phyloP scores from a whole-genome alignment of 1,139 yeast species.

The Diutina sp. region DNA sequence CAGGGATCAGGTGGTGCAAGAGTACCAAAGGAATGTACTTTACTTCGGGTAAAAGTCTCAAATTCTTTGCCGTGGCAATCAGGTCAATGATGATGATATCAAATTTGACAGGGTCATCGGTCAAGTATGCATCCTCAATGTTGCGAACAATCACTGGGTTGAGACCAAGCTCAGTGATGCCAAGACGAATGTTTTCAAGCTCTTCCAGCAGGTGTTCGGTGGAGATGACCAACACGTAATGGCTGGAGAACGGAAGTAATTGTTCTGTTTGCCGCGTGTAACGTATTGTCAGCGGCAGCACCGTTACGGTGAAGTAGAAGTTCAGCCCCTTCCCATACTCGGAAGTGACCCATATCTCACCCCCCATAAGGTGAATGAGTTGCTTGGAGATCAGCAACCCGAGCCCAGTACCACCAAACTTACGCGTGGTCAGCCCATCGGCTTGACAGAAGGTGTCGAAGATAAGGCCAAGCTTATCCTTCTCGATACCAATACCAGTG shows the following conservation, averaged over 20 bases:
- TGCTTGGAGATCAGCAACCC: slow-evolving; percentile 82
- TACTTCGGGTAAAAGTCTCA: slow-evolving; percentile 58
- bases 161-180: slow-evolving; percentile 31
- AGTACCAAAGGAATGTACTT: slow-evolving; percentile 74
- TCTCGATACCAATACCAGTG: slow-evolving; percentile 81
- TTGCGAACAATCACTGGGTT: slow-evolving; percentile 37
- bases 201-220: slow-evolving; percentile 46
- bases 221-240: slow-evolving; percentile 56
- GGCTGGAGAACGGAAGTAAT: slow-evolving; percentile 60
- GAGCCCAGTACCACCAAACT: slow-evolving; percentile 75
- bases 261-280: slow-evolving; percentile 56
- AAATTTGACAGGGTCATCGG: slow-evolving; percentile 43
- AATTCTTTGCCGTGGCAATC: slow-evolving; percentile 56
- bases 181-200: slow-evolving; percentile 29
- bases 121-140: slow-evolving; percentile 34
- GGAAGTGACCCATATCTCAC: slow-evolving; percentile 80
- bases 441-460: slow-evolving; percentile 89
- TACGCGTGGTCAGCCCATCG: slow-evolving; percentile 83
- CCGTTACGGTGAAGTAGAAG: slow-evolving; percentile 68
- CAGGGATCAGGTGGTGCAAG: slow-evolving; percentile 65
- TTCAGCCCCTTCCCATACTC: slow-evolving; percentile 74
- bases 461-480: slow-evolving; percentile 69
- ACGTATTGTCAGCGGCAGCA: slow-evolving; percentile 58
- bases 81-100: slow-evolving; percentile 79
- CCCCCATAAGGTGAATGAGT: slow-evolving; percentile 81